phyloP scores from a whole-genome alignment of 140 eudicot genomes.

The Stevia rebaudiana region DNA sequence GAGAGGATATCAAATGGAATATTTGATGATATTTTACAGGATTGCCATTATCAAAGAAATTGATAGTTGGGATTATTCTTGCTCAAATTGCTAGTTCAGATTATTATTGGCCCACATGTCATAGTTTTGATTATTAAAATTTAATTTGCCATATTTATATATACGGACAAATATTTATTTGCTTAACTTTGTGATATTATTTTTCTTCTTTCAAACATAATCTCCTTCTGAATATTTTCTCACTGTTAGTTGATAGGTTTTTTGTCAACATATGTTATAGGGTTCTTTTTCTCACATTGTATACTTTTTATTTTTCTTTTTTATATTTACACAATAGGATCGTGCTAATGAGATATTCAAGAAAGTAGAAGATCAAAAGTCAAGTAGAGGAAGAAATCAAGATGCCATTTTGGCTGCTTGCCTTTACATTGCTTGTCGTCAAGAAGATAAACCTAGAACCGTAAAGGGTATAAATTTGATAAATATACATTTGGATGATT shows the following conservation, averaged over 20 bases:
- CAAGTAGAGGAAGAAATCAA: slow-evolving; percentile 51
- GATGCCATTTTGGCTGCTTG: slow-evolving; percentile 64
- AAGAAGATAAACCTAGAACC: slow-evolving; percentile 58
- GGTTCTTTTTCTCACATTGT: neutral
- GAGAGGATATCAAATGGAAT: no score
- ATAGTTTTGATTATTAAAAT: no score
- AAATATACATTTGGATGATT: slow-evolving; percentile 6
- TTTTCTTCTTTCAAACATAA: neutral
- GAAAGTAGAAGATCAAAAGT: slow-evolving; percentile 63
- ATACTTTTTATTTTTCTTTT: neutral
- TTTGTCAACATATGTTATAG: neutral
- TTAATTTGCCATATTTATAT: no score
- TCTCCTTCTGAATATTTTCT: neutral
- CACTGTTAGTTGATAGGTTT: neutral
- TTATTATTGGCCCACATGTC: no score
- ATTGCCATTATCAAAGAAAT: no score
- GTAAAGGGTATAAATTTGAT: slow-evolving; percentile 40
- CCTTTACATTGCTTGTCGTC: slow-evolving; percentile 58
- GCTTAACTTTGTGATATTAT: neutral
- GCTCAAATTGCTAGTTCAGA: no score
- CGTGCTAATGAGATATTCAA: slow-evolving; percentile 68
- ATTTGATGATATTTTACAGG: no score
- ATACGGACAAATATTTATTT: no score
- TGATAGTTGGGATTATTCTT: no score
- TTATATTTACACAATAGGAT: slow-evolving; percentile 26